A percentile compares a stretch with the other conserved stretches of the same genome.
Conservation (phyloP, 1,139 yeast genomes). For the Wickerhamomyces sp. region DNA sequence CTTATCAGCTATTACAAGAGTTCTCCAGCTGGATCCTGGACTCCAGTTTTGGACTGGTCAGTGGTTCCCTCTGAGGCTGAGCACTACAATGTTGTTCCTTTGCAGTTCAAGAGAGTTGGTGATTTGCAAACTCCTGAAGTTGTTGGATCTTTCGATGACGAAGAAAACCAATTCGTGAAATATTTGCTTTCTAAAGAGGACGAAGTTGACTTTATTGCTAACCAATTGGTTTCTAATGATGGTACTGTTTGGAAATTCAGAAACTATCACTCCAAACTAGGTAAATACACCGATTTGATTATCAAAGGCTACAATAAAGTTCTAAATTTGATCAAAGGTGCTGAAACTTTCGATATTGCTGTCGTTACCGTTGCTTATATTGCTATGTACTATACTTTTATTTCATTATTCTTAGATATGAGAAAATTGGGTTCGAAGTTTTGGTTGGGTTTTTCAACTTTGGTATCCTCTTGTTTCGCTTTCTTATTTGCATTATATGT, state of each 20-base stretch:
- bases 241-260: constrained; percentile 56
- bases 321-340: constrained; percentile 56
- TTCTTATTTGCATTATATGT: constrained; percentile 78
- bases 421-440: constrained; percentile 75
- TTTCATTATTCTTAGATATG: constrained; percentile 79
- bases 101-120: constrained; percentile 46
- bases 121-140: constrained; percentile 27
- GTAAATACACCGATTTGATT: constrained; percentile 61
- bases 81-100: constrained; percentile 49
- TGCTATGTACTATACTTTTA: constrained; percentile 86
- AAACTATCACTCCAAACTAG: constrained; percentile 59
- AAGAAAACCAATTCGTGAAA: constrained; percentile 23
- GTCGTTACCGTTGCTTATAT: constrained; percentile 78
- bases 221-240: constrained; percentile 31
- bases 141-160: constrained; percentile 21
- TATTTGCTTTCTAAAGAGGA: constrained; percentile 23
- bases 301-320: constrained; percentile 43
- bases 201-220: constrained; percentile 9
- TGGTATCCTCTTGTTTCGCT: constrained; percentile 80
- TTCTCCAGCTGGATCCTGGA: constrained; percentile 41
- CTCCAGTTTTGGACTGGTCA: constrained; percentile 32
- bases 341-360: constrained; percentile 84
- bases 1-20: constrained; percentile 15
- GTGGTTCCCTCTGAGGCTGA: constrained; percentile 33
- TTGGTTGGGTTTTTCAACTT: constrained; percentile 83